These are phyloP conservation scores for Cladobotryum protrusum DNA, from an alignment of 2,329 filamentous ascomycete species.

Conservation along the genomic window DNA sequence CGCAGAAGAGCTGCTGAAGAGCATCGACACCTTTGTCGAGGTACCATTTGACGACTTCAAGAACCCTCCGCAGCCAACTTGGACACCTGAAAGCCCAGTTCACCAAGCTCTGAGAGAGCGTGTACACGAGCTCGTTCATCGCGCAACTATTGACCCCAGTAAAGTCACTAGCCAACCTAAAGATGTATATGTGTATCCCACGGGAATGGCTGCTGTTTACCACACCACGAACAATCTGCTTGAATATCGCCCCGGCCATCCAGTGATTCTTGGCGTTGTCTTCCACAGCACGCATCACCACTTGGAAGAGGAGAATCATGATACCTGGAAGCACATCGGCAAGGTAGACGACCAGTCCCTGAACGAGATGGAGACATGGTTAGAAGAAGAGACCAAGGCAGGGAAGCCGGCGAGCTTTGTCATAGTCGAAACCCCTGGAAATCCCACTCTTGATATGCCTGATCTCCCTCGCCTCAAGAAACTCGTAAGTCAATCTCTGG, in stretches of 20 bases:
- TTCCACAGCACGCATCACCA: conserved; percentile 46
- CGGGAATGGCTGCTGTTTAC: conserved; percentile 49
- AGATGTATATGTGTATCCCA: conserved; percentile 48
- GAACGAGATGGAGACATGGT: conserved; percentile 38
- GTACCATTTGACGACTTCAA: conserved; percentile 22
- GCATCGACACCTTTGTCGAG: conserved; percentile 29
- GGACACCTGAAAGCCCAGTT: conserved; percentile 30
- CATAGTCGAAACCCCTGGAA: conserved; percentile 40
- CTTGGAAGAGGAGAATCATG: conserved; percentile 38
- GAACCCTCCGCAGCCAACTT: conserved; percentile 28
- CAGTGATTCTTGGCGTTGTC: conserved; percentile 43
- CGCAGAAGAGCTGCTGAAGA: conserved; percentile 36
- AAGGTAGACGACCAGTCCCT: conserved; percentile 36
- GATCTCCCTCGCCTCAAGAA: conserved; percentile 29
- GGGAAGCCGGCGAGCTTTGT: conserved; percentile 38
- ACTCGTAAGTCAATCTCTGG: conserved; percentile 27
- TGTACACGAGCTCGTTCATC: conserved; percentile 35
- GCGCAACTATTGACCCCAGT: conserved; percentile 29
- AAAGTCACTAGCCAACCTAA: conserved; percentile 18
- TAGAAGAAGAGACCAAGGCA: conserved; percentile 32
- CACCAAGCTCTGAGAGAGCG: conserved; percentile 35
- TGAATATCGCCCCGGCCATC: conserved; percentile 26
- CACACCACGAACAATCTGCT: conserved; percentile 34
- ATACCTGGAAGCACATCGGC: conserved; percentile 43
- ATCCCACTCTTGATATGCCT: conserved; percentile 28